phyloP scores from a whole-genome alignment of 2,329 filamentous ascomycete species.

The Cordyceps fumosorosea region DNA sequence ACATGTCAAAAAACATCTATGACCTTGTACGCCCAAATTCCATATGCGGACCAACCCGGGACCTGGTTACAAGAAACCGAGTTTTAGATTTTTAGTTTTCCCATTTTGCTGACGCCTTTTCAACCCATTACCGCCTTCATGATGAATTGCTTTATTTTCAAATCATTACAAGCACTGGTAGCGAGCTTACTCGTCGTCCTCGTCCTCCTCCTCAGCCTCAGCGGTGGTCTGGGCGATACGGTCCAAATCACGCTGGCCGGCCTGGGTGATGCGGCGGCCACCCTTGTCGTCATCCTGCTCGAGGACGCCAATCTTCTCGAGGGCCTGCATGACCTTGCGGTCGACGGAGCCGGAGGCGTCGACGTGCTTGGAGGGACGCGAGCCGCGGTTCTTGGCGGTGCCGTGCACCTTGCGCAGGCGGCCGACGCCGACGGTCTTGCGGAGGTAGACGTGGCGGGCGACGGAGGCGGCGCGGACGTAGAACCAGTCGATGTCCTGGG shows the following conservation, averaged over 20 bases:
- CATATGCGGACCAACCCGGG: conserved; percentile 10
- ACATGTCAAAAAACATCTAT: conserved; percentile 12
- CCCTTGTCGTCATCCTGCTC: conserved; percentile 98
- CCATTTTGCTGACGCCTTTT: background rate
- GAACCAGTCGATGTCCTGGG: conserved; percentile 98
- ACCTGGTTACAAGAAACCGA: background rate
- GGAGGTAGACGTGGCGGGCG: conserved; percentile 97
- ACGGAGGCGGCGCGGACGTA: conserved; percentile 86
- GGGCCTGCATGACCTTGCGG: conserved; percentile 93
- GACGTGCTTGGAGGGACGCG: conserved; percentile 86
- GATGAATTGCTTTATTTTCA: background rate
- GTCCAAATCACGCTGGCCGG: conserved; percentile 98
- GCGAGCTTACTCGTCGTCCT: conserved; percentile 54
- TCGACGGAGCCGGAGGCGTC: conserved; percentile 93
- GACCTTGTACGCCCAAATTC: conserved; percentile 13
- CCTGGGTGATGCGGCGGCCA: conserved; percentile 95
- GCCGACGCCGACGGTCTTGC: conserved; percentile 98
- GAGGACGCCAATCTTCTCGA: conserved; percentile 98
- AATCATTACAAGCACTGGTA: background rate
- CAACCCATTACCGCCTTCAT: background rate
- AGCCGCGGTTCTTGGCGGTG: conserved; percentile 93
- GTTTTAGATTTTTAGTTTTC: background rate
- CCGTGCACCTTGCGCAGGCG: conserved; percentile 96
- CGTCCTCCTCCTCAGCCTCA: conserved; percentile 62
- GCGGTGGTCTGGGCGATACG: conserved; percentile 79